These are phyloP conservation scores for Allodekkera sacchari DNA, from an alignment of 805 yeast genomes.

Conservation along the genomic window DNA sequence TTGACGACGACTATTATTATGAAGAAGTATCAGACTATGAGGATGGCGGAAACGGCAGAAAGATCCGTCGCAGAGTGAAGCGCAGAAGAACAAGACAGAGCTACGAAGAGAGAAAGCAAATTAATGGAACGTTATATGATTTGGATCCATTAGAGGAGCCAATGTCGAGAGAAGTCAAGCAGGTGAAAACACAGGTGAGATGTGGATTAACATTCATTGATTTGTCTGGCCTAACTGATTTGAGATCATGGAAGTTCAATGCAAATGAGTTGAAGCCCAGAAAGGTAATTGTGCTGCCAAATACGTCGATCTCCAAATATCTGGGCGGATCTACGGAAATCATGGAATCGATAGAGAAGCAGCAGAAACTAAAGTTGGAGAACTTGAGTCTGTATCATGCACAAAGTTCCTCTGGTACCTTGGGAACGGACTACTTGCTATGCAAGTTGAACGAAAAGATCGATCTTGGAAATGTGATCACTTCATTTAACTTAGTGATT, in stretches of 20 bases:
- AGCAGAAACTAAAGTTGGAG: constrained; percentile 11
- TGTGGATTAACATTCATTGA: constrained; percentile 76
- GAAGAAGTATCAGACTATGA: constrained; percentile 15
- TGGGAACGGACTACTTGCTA: constrained; percentile 21
- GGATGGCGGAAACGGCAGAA: constrained; percentile 18
- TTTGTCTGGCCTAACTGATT: constrained; percentile 75
- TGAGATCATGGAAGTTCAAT: constrained; percentile 71
- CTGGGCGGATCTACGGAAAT: constrained; percentile 17
- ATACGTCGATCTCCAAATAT: constrained; percentile 11
- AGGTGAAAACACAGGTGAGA: constrained; percentile 33
- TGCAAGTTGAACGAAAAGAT: constrained; percentile 32
- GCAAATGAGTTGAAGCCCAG: constrained; percentile 74
- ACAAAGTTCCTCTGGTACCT: constrained; percentile 9
- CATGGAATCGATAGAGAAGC: constrained; percentile 13
- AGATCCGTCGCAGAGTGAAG: constrained; percentile 13
- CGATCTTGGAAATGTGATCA: constrained; percentile 45
- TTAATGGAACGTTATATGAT: constrained; percentile 13
- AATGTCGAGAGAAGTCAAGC: constrained; percentile 7
- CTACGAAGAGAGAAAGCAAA: not conserved
- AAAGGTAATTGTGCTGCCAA: constrained; percentile 45
- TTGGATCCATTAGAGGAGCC: constrained; percentile 20
- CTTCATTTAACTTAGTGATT: constrained; percentile 52
- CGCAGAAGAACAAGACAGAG: constrained; percentile 5
- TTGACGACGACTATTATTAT: constrained; percentile 12
- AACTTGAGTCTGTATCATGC: constrained; percentile 8